Evolutionary conservation across 2,329 filamentous ascomycete species (phyloP).

Genomic region (Fonsecaea nubica): DNA sequence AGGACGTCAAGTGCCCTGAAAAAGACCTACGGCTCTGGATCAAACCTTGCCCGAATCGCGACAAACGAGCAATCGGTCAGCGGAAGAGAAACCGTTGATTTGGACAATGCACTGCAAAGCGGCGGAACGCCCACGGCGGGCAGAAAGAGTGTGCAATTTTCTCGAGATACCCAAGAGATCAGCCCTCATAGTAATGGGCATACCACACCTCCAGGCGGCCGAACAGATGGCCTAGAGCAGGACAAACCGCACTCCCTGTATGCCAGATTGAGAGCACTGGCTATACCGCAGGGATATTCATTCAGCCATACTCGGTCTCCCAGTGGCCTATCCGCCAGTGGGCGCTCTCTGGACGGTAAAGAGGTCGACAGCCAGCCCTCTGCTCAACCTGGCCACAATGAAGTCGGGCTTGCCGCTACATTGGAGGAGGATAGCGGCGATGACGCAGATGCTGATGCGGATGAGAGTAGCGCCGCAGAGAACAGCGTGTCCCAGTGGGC

Average conservation of each 20-base stretch:
- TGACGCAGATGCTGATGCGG: slow-evolving; percentile 63
- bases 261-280: slow-evolving; percentile 77
- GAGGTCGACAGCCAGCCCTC: slow-evolving; percentile 48
- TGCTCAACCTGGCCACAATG: slow-evolving; percentile 55
- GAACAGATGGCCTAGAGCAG: slow-evolving; percentile 65
- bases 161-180: slow-evolving; percentile 60
- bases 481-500: slow-evolving; percentile 55
- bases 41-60: slow-evolving; percentile 13
- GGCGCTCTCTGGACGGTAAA: slow-evolving; percentile 48
- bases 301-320: slow-evolving; percentile 58
- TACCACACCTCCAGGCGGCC: slow-evolving; percentile 64
- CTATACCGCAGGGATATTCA: slow-evolving; percentile 56
- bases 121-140: slow-evolving; percentile 27
- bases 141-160: slow-evolving; percentile 74
- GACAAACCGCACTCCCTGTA: slow-evolving; percentile 71
- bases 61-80: slow-evolving; percentile 23
- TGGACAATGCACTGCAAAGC: slow-evolving; percentile 24
- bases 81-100: slow-evolving; percentile 24
- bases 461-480: slow-evolving; percentile 84
- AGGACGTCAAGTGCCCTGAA: slow-evolving; percentile 24
- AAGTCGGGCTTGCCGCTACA: slow-evolving; percentile 61
- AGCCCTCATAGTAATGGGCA: slow-evolving; percentile 59
- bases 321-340: slow-evolving; percentile 54
- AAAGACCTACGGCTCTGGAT: slow-evolving; percentile 17
- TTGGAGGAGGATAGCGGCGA: slow-evolving; percentile 69